Base-by-base conservation (phyloP, 2,329 filamentous ascomycete species). In the Exserohilum rostratum region DNA sequence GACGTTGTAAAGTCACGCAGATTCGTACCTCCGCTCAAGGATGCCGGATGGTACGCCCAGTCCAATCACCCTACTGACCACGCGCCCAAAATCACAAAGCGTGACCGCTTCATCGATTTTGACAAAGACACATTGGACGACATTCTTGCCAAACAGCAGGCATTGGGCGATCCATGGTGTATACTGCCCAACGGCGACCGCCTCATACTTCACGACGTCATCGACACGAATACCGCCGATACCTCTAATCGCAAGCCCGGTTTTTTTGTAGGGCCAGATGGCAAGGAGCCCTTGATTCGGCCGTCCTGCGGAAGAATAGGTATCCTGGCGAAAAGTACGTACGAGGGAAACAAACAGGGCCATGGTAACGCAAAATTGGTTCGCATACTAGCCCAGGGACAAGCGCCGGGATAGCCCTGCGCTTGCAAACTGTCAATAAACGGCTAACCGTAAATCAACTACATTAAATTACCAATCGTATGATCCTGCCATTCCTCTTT, bases 61-160 rank as follows among this genome's bases (percentile, higher is more conserved):
- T 46, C 71, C 27, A 58, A 64, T 46, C 64, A 29, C 44, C 67
- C 47, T 45, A 67, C 43, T 27, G 63, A 51, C 50, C 83, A 88
- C 66, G 93, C 93, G 1, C 84, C 85, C 1, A 96, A 96, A 70
- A 85, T 96, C 55, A 84, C 76, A 1, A 83, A 87, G 50, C 75
- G 80, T 5, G 86, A 93, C 64, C 77, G 80, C 2, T 82, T 85
- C 54, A 75, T 96, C 6, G 76, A 87, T 57, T 91, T 88, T 82
- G 40, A 61, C 0, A 72, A 66, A 3, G 85, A 85, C 80, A 77
- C 77, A 0, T 76, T 80, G n/a, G 74, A 78, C 3, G 80, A 85
- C 1, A 81, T 93, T 13, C 69, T 77, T 5, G 79, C 82, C 5
- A 80, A 84, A 5, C 77, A 84, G 46, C 80, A 82, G 7, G 86